Percentiles rank a stretch among this genome's conserved stretches.
phyloP scores from a whole-genome alignment of 1,284 basidiomycete species.

The Omphalotus olearius region DNA sequence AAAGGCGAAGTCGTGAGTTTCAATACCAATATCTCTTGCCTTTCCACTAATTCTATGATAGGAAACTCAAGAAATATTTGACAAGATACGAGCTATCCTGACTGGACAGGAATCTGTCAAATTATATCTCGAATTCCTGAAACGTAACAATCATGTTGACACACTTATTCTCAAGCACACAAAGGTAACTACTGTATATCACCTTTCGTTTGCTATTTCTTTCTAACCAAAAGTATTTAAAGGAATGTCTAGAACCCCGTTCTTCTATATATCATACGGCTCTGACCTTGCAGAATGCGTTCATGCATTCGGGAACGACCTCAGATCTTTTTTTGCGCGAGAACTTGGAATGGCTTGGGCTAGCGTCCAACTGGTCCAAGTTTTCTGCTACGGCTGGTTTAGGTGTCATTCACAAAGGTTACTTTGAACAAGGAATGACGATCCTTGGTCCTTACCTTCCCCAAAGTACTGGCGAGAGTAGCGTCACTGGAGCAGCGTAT shows the following conservation, averaged over 20 bases:
- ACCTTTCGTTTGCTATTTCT: not conserved
- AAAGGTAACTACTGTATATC: constrained; percentile 47
- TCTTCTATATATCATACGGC: constrained; percentile 97
- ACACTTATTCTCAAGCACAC: constrained; percentile 88
- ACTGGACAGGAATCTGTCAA: constrained; percentile 88
- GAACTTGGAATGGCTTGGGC: constrained; percentile 91
- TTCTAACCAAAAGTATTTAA: not conserved
- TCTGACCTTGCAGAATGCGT: constrained; percentile 92
- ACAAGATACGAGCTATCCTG: constrained; percentile 77
- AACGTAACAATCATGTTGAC: constrained; percentile 90
- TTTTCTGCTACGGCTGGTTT: constrained; percentile 94
- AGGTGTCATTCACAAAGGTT: constrained; percentile 95
- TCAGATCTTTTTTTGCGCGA: constrained; percentile 90
- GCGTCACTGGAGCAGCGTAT: constrained; percentile 73
- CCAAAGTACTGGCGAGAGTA: constrained; percentile 64
- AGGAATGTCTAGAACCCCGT: constrained; percentile 90
- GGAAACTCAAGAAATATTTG: constrained; percentile 59
- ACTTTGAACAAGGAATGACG: constrained; percentile 87
- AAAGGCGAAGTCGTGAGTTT: constrained; percentile 56
- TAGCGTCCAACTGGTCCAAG: constrained; percentile 96
- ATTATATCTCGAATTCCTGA: constrained; percentile 90
- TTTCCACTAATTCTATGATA: constrained; percentile 25
- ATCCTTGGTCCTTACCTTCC: constrained; percentile 95
- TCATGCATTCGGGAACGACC: constrained; percentile 93
- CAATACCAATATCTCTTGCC: constrained; percentile 5